Evolutionary conservation across 1,139 yeast genomes (phyloP).

Genomic region (Scheffersomyces illinoinensis): DNA sequence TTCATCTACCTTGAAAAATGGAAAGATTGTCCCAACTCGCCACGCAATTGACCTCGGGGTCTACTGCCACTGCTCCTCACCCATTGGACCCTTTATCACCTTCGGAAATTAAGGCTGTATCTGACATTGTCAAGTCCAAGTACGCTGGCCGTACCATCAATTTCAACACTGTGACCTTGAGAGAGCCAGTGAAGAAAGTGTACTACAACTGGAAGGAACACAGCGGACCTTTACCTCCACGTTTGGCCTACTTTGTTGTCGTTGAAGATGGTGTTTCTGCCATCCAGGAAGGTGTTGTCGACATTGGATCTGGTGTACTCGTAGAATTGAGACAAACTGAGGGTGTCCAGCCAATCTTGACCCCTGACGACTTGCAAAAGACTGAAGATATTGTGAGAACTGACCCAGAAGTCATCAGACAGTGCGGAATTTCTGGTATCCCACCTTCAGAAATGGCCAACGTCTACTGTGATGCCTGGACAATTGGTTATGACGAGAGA

Average conservation of each 20-base stretch:
- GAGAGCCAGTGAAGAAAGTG: conserved; percentile 67
- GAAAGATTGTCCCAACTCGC: conserved; percentile 70
- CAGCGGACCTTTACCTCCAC: conserved; percentile 61
- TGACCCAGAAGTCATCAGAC: conserved; percentile 71
- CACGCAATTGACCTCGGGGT: conserved; percentile 59
- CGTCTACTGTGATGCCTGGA: conserved; percentile 83
- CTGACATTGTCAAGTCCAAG: conserved; percentile 43
- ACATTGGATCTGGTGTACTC: conserved; percentile 49
- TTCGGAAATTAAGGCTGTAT: conserved; percentile 51
- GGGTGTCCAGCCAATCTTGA: conserved; percentile 73
- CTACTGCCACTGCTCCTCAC: conserved; percentile 55
- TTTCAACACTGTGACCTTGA: conserved; percentile 69
- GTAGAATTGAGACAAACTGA: conserved; percentile 49
- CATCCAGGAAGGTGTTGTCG: conserved; percentile 69
- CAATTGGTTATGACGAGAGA: conserved; percentile 82
- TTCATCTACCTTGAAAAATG: conserved; percentile 30
- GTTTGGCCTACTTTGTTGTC: conserved; percentile 66
- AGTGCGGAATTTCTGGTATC: conserved; percentile 69
- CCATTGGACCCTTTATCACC: conserved; percentile 74
- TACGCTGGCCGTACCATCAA: conserved; percentile 48
- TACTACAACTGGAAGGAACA: conserved; percentile 67
- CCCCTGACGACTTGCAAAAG: conserved; percentile 63
- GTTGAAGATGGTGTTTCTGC: conserved; percentile 62
- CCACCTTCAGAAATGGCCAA: conserved; percentile 67
- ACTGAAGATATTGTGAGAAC: conserved; percentile 67